These are phyloP conservation scores for Inonotus obliquus DNA, from an alignment of 1,284 basidiomycete genomes.

Conservation along the genomic window DNA sequence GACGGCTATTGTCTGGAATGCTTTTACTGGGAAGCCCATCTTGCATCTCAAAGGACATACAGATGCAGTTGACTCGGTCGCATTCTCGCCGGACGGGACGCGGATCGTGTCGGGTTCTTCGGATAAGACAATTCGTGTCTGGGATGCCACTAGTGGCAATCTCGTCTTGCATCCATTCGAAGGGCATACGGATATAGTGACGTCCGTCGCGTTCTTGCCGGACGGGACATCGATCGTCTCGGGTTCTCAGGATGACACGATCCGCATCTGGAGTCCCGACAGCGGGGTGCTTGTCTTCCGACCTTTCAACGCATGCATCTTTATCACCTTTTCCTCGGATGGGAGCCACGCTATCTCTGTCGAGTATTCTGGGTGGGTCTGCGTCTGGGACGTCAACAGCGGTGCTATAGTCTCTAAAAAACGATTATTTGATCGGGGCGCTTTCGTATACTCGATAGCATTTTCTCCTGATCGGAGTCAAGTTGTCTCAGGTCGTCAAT, in stretches of 20 bases:
- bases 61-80: too few relatives aligned
- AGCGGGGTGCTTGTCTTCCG: neutral
- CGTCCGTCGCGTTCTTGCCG: constrained; percentile 1
- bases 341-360: neutral
- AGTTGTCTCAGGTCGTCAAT: too few relatives aligned
- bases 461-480: too few relatives aligned
- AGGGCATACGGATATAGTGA: neutral
- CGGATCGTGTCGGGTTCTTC: neutral
- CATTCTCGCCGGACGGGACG: neutral
- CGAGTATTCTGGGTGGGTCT: neutral
- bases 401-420: neutral
- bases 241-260: constrained; percentile 1
- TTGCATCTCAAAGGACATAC: constrained; percentile 71
- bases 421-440: neutral
- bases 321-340: neutral
- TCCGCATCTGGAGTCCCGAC: constrained; percentile 5
- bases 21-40: constrained; percentile 57
- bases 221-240: constrained; percentile 2
- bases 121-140: neutral
- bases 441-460: too few relatives aligned
- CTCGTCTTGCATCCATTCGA: neutral
- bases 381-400: constrained; percentile 8
- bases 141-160: neutral
- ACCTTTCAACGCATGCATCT: neutral
- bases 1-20: constrained; percentile 90